Evolutionary conservation across 208 protist genomes (phyloP).

Genomic region (Herpetomonas muscarum): DNA sequence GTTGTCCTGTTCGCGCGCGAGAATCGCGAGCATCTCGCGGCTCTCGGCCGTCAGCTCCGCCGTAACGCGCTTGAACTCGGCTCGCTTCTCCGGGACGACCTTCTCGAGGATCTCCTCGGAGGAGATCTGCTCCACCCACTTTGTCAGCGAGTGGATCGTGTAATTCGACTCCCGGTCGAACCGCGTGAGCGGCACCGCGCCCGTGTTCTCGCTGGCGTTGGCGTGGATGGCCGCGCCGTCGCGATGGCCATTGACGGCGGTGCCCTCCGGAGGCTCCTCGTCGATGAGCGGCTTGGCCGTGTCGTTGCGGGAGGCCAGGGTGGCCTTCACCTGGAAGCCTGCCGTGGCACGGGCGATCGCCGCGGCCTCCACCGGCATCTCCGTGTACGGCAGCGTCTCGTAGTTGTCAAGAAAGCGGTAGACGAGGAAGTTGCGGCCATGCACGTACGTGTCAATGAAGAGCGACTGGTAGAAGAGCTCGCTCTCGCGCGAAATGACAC

Average conservation of each 20-base stretch:
- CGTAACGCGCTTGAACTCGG: slow-evolving; percentile 29
- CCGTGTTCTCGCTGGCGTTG: no score
- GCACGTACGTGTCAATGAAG: slow-evolving; percentile 75
- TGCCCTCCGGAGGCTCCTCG: slow-evolving; percentile 27
- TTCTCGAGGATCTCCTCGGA: slow-evolving; percentile 54
- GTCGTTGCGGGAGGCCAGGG: slow-evolving; percentile 51
- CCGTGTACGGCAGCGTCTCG: slow-evolving; percentile 55
- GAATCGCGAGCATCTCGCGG: slow-evolving; percentile 32
- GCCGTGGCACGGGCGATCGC: slow-evolving; percentile 57
- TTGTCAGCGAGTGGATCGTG: slow-evolving; percentile 59
- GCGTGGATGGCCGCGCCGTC: no score
- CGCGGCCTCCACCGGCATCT: slow-evolving; percentile 50
- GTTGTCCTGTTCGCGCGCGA: slow-evolving; percentile 20
- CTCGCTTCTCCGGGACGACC: slow-evolving; percentile 47
- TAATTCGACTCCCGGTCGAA: slow-evolving; percentile 80
- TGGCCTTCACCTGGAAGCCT: slow-evolving; percentile 73
- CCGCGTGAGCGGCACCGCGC: slow-evolving; percentile 13
- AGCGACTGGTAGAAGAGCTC: slow-evolving; percentile 90
- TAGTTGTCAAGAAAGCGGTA: slow-evolving; percentile 74
- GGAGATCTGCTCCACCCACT: slow-evolving; percentile 57
- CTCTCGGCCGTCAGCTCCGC: slow-evolving; percentile 38
- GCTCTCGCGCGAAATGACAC: slow-evolving; percentile 83
- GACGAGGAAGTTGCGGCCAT: slow-evolving; percentile 76
- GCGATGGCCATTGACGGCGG: no score
- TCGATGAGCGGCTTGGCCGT: slow-evolving; percentile 29